A percentile compares a stretch with the other conserved stretches of the same genome.
phyloP scores from a whole-genome alignment of 192 early-diverging fungal genomes.

The Linderina pennispora region DNA sequence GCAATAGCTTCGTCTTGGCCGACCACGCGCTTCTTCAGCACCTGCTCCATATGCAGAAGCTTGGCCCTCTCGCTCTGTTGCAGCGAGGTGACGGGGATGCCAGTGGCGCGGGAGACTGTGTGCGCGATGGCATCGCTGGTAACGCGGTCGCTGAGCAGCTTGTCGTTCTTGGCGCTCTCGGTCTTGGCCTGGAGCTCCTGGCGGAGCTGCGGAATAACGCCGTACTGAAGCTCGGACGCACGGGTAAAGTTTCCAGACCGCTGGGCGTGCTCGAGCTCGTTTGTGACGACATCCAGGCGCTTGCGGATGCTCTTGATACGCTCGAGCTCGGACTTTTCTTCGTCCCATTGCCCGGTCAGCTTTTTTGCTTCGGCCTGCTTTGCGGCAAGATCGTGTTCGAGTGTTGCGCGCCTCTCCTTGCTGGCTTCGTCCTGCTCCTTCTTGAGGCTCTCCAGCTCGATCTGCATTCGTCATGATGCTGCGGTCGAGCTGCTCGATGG shows the following conservation, averaged over 20 bases:
- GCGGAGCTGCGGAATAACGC: conserved; percentile 68
- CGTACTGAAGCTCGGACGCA: conserved; percentile 74
- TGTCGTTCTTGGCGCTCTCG: conserved; percentile 38
- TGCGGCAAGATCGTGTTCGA: conserved; percentile 53
- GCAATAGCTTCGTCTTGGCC: conserved; percentile 68
- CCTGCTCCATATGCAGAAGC: conserved; percentile 66
- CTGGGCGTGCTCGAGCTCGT: conserved; percentile 69
- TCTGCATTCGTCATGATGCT: conserved; percentile 70
- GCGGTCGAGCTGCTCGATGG: conserved; percentile 65
- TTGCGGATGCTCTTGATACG: conserved; percentile 62
- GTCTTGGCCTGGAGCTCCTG: conserved; percentile 56
- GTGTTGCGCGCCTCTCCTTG: conserved; percentile 53
- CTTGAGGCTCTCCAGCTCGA: conserved; percentile 71
- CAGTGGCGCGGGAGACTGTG: conserved; percentile 68
- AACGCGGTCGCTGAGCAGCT: conserved; percentile 72
- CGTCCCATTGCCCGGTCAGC: conserved; percentile 57
- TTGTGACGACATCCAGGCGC: conserved; percentile 65
- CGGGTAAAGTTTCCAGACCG: conserved; percentile 63
- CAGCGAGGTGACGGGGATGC: conserved; percentile 72
- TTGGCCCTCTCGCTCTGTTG: conserved; percentile 64
- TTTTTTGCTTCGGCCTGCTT: conserved; percentile 55
- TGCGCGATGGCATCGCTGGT: conserved; percentile 71
- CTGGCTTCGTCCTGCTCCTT: conserved; percentile 72
- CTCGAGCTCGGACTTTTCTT: conserved; percentile 64
- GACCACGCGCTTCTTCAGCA: conserved; percentile 52